Conservation (phyloP, 225 moss, liverwort and hornwort species). For the Pseudoscleropodium purum region DNA sequence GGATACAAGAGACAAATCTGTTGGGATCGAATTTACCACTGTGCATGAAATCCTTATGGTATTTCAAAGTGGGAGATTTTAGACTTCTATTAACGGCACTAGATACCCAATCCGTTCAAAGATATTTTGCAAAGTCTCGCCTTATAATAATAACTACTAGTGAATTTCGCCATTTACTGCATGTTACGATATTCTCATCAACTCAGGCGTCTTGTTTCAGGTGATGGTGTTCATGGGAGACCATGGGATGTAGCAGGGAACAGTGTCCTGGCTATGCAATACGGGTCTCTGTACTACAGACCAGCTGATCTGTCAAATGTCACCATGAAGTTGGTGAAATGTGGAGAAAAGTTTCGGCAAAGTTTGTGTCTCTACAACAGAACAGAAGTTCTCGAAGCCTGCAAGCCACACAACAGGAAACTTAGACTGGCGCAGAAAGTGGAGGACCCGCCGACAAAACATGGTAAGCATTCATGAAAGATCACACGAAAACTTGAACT, state of each 20-base stretch:
- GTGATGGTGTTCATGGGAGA: slow-evolving; percentile 32
- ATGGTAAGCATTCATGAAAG: slow-evolving; percentile 11
- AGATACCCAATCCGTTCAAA: background rate
- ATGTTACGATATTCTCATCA: background rate
- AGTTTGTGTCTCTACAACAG: slow-evolving; percentile 50
- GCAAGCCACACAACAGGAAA: slow-evolving; percentile 44
- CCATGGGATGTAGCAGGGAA: slow-evolving; percentile 57
- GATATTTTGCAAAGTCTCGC: background rate
- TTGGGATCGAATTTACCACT: background rate
- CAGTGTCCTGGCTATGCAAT: slow-evolving; percentile 61
- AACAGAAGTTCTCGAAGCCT: slow-evolving; percentile 49
- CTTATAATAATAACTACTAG: background rate
- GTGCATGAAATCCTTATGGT: background rate
- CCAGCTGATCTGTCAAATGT: slow-evolving; percentile 57
- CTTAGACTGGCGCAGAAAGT: slow-evolving; percentile 33
- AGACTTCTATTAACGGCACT: background rate
- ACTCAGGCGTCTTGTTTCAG: slow-evolving; percentile 14
- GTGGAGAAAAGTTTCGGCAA: slow-evolving; percentile 33
- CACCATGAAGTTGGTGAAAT: slow-evolving; percentile 51
- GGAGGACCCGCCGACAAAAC: slow-evolving; percentile 1
- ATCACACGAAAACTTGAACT: background rate
- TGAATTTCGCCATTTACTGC: background rate
- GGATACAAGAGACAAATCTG: background rate
- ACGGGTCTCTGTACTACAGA: slow-evolving; percentile 68
- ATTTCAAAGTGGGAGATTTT: background rate